phyloP scores from a whole-genome alignment of 345 rosid species.

The Arabis alpina region DNA sequence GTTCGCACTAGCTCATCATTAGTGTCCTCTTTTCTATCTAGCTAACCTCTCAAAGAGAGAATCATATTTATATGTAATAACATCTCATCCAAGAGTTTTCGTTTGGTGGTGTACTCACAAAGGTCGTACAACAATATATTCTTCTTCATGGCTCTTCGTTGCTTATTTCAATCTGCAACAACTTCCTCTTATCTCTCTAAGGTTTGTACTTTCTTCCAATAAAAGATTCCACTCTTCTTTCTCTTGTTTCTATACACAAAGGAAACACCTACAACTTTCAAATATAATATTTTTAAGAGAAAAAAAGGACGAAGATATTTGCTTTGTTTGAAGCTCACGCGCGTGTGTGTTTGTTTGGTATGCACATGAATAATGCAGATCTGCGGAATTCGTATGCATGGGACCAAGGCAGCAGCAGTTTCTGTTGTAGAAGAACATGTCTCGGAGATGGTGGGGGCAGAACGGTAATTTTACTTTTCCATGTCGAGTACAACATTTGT shows the following conservation, averaged over 20 bases:
- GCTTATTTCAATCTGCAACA: conserved; percentile 28
- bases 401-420: conserved; percentile 38
- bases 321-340: conserved; percentile 9
- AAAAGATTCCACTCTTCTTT: not conserved
- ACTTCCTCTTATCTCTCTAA: conserved; percentile 28
- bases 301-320: not conserved
- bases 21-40: not conserved
- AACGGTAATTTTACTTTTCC: conserved; percentile 22
- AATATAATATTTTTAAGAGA: not conserved
- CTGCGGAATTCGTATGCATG: conserved; percentile 35
- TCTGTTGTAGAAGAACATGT: conserved; percentile 36
- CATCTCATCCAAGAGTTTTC: conserved; percentile 2
- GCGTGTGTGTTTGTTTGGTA: conserved; percentile 1
- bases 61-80: not conserved
- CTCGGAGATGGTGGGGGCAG: conserved; percentile 12
- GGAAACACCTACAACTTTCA: conserved; percentile 3
- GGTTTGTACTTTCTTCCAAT: conserved; percentile 21
- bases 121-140: conserved; percentile 18
- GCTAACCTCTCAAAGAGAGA: not conserved
- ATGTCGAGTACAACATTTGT: not conserved
- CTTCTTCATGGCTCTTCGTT: conserved; percentile 34
- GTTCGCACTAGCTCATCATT: not conserved
- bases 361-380: conserved; percentile 28
- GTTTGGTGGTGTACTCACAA: conserved; percentile 12
- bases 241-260: not conserved